Conservation (phyloP, 1,284 basidiomycete species). For the Xerocomus amazonicus region DNA sequence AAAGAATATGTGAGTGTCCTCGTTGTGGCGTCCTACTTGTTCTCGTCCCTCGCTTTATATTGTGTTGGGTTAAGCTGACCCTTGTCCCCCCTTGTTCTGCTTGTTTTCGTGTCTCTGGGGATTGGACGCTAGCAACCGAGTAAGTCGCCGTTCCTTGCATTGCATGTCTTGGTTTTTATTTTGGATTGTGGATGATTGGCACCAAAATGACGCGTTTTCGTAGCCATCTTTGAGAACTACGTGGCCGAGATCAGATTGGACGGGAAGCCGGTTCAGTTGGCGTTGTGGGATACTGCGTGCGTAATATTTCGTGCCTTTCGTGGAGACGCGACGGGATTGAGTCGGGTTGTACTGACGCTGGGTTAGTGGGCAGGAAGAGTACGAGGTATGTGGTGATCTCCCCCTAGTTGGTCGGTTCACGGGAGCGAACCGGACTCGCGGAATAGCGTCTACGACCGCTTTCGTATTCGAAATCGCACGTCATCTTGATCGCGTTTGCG, state of each 20-base stretch:
- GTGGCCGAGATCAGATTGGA: slow-evolving; percentile 97
- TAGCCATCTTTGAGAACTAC: slow-evolving; percentile 96
- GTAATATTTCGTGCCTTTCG: slow-evolving; percentile 3
- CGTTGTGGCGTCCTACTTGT: too few species aligned
- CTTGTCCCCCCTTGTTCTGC: too few species aligned
- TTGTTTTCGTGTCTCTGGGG: too few species aligned
- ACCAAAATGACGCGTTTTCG: background rate
- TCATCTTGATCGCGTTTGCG: slow-evolving; percentile 96
- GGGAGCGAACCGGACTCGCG: background rate
- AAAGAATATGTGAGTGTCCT: slow-evolving; percentile 81
- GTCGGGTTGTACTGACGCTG: slow-evolving; percentile 5
- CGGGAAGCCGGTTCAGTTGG: slow-evolving; percentile 94
- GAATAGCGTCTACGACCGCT: slow-evolving; percentile 83
- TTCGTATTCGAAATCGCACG: slow-evolving; percentile 97
- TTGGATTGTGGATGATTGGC: background rate
- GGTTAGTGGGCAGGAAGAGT: slow-evolving; percentile 86
- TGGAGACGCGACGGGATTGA: background rate
- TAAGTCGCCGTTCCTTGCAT: slow-evolving; percentile 27
- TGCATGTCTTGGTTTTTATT: too few species aligned
- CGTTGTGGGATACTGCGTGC: slow-evolving; percentile 94
- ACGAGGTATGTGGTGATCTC: slow-evolving; percentile 60
- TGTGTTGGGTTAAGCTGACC: background rate
- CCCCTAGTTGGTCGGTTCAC: background rate
- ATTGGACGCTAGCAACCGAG: slow-evolving; percentile 49
- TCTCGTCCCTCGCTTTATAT: too few species aligned